These are phyloP conservation scores for Komagataella phaffii DNA, from an alignment of 805 yeast species.

Conservation along the genomic window DNA sequence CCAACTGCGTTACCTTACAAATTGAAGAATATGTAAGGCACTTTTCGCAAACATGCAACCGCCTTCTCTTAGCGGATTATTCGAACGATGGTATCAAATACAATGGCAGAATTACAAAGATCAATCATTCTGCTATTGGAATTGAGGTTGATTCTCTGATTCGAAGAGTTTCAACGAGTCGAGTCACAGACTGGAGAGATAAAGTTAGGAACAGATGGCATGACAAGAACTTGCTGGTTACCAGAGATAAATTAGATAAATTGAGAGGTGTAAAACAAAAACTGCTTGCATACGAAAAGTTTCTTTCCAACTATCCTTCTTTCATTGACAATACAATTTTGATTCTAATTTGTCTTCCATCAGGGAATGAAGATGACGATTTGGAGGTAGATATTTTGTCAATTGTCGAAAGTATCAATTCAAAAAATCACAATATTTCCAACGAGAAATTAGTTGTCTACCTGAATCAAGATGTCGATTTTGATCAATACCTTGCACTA, in stretches of 20 bases:
- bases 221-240: constrained; percentile 56
- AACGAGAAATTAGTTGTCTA: constrained; percentile 74
- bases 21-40: constrained; percentile 90
- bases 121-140: constrained; percentile 62
- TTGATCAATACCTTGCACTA: constrained; percentile 80
- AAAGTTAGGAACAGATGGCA: constrained; percentile 73
- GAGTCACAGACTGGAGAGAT: constrained; percentile 50
- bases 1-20: constrained; percentile 81
- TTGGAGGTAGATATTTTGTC: constrained; percentile 62
- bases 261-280: constrained; percentile 85
- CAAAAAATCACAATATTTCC: constrained; percentile 61
- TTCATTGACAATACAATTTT: constrained; percentile 57
- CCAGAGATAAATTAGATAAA: constrained; percentile 79
- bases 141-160: constrained; percentile 53
- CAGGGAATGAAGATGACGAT: constrained; percentile 36
- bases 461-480: constrained; percentile 78
- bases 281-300: constrained; percentile 72
- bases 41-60: constrained; percentile 79
- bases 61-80: constrained; percentile 77
- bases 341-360: constrained; percentile 70
- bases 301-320: constrained; percentile 59
- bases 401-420: constrained; percentile 77
- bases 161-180: constrained; percentile 25
- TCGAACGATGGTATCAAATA: constrained; percentile 45
- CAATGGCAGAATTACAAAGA: constrained; percentile 41